Conservation (phyloP, 768 basidiomycete genomes). For the Pleurotus platypus region DNA sequence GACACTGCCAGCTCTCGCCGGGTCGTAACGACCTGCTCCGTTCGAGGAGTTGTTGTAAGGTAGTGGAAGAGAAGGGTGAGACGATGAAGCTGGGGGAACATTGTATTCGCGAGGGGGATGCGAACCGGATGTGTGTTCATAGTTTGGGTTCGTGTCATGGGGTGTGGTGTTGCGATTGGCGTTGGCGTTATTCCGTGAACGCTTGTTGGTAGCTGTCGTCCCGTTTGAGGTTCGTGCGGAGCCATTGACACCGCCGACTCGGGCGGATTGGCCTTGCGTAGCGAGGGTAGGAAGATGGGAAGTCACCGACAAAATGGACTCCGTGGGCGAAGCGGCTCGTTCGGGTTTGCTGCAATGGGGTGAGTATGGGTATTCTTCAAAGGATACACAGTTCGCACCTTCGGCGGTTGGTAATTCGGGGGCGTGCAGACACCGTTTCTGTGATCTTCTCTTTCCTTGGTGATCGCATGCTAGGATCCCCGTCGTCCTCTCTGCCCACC, state of each 20-base stretch:
- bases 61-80: constrained; percentile 54
- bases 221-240: constrained; percentile 25
- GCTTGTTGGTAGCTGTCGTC: constrained; percentile 32
- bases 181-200: constrained; percentile 35
- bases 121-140: constrained; percentile 18
- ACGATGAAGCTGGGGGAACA: constrained; percentile 45
- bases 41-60: constrained; percentile 22
- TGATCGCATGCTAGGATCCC: constrained; percentile 47
- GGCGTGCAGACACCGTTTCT: constrained; percentile 38
- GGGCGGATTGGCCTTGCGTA: constrained; percentile 14
- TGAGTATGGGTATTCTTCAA: constrained; percentile 7
- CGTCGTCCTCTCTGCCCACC: constrained; percentile 57
- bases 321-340: constrained; percentile 66
- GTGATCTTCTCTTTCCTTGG: constrained; percentile 59
- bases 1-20: background rate
- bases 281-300: constrained; percentile 51
- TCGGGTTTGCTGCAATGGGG: constrained; percentile 43
- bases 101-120: constrained; percentile 33
- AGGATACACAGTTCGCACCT: constrained; percentile 41
- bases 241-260: constrained; percentile 23
- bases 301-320: constrained; percentile 70
- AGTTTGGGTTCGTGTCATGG: constrained; percentile 29
- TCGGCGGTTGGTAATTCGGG: constrained; percentile 55
- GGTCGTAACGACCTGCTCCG: constrained; percentile 26
- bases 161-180: constrained; percentile 31